Base-by-base conservation (phyloP, 371 early-diverging fungal genomes). In the Mucor piriformis region DNA sequence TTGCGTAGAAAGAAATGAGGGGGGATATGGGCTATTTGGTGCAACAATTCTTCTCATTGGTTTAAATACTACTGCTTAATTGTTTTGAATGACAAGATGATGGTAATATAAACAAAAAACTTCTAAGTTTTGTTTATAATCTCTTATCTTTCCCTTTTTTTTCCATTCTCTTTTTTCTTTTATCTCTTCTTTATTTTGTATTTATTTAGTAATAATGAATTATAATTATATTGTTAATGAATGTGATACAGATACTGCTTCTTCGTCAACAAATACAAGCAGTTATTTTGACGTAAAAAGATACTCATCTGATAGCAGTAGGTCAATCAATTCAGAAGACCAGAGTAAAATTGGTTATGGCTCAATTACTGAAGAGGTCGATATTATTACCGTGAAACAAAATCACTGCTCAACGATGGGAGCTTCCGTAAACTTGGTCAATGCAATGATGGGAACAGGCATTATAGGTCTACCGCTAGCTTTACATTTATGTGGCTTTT, bases 371-470 rank as follows among this genome's bases (percentile, higher is more conserved):
- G 23, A 47, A 15, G 27, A 47, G n/a, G n/a, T 32, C 18, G 20
- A 20, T 7, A 33, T 6, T 2, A 10, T 16, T n/a, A 50, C 18
- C 2, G 32, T 33, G 3, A 13, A 33, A n/a, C 32, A 18, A 50
- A 6, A 32, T 3, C 18, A 16, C 63, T 53, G 43, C 23, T 59
- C 59, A 32, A 25, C 27, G 7, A 33, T 40, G 44, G 63, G 52
- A 13, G 57, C 57, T 21, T 63, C 77, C 13, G 61, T 79, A 48
- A 82, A 79, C 34, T 61, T 85, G 42, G 72, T 81, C 13, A 85
- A 83, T 55, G 77, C 84, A 18, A 85, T 81, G 50, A 82, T 85
- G 66, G 85, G 85, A 1, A 76, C 81, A n/a, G 85, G 85, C 23
- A 77, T 85, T 38, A 69, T 85, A 32, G 85, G 84, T 0, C 52